Percentiles rank a stretch among this genome's conserved stretches.
Conservation (phyloP, 805 yeast species). For the Brettanomyces anomalus region DNA sequence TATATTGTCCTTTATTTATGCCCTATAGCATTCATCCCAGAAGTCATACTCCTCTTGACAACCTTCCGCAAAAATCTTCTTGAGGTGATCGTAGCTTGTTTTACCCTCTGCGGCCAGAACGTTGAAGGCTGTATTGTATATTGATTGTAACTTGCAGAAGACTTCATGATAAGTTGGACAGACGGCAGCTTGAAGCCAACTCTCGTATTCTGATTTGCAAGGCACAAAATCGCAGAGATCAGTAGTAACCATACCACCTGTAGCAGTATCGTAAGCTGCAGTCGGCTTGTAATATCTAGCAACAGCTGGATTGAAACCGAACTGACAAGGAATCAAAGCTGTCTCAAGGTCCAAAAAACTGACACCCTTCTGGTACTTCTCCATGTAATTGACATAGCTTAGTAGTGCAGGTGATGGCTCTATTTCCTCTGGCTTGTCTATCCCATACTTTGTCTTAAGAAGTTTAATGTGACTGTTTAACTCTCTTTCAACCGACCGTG, state of each 20-base stretch:
- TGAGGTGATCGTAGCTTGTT: constrained; percentile 27
- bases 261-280: neutral
- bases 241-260: neutral
- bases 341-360: constrained; percentile 42
- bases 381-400: constrained; percentile 30
- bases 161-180: neutral
- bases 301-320: constrained; percentile 62
- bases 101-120: neutral
- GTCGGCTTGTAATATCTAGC: constrained; percentile 14
- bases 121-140: neutral
- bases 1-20: neutral
- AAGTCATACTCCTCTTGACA: constrained; percentile 54
- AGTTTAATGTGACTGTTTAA: constrained; percentile 1
- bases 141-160: neutral
- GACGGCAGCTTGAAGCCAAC: constrained; percentile 2
- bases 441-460: neutral
- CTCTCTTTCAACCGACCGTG: neutral
- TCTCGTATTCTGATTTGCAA: constrained; percentile 1
- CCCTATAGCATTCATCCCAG: constrained; percentile 42
- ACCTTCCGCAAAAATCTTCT: constrained; percentile 51
- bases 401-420: constrained; percentile 21
- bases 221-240: no score
- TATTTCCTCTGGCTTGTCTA: constrained; percentile 1
- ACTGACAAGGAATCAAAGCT: constrained; percentile 67
- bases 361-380: constrained; percentile 41